Conservation (phyloP, 257 asterid species). For the Solanum raphanifolium region DNA sequence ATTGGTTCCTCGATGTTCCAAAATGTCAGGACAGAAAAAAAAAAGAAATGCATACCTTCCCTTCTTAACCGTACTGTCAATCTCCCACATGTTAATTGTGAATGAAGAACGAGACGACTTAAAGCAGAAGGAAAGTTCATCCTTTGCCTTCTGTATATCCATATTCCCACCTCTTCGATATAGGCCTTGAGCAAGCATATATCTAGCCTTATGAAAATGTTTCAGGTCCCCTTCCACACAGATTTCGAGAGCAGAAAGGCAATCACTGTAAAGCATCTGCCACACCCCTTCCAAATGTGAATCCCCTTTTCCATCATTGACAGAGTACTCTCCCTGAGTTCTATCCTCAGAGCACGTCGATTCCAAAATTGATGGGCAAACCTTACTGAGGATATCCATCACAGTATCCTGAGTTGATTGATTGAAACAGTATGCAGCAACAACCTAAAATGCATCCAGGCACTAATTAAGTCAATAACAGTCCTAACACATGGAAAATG, state of each 20-base stretch:
- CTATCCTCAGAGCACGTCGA: constrained; percentile 34
- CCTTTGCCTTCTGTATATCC: constrained; percentile 89
- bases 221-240: constrained; percentile 99
- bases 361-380: constrained; percentile 30
- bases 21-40: background rate
- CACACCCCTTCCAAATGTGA: constrained; percentile 42
- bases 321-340: constrained; percentile 18
- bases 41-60: constrained; percentile 48
- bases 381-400: constrained; percentile 25
- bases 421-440: constrained; percentile 58
- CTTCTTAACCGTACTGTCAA: constrained; percentile 88
- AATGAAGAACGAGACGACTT: constrained; percentile 88
- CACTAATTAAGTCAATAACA: background rate
- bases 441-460: constrained; percentile 44
- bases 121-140: constrained; percentile 95
- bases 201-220: constrained; percentile 96
- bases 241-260: constrained; percentile 82
- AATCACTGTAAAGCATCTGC: constrained; percentile 77
- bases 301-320: constrained; percentile 8
- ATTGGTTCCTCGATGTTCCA: background rate
- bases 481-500: background rate
- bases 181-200: constrained; percentile 89
- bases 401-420: constrained; percentile 50
- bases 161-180: constrained; percentile 63
- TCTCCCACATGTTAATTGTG: constrained; percentile 99